Evolutionary conservation across 176 grass and related monocot genomes (phyloP).

Genomic region (Pontederia crassipes): DNA sequence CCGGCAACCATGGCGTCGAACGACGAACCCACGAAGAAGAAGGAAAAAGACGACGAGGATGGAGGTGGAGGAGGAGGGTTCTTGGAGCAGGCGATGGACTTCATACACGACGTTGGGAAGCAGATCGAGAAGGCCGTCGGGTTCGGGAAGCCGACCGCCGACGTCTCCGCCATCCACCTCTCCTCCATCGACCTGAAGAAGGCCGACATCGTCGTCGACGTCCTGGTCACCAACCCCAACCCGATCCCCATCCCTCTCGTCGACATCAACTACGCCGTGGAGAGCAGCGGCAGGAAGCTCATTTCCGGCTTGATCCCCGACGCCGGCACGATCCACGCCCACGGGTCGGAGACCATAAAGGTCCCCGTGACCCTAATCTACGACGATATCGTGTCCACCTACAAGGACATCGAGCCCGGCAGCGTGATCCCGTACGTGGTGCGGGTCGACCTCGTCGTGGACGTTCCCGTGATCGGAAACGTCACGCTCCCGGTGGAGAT

Average conservation of each 20-base stretch:
- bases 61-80: slow-evolving; percentile 32
- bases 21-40: not conserved
- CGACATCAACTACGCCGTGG: slow-evolving; percentile 95
- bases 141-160: slow-evolving; percentile 82
- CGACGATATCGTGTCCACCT: slow-evolving; percentile 74
- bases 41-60: slow-evolving; percentile 3
- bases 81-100: slow-evolving; percentile 84
- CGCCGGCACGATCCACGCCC: slow-evolving; percentile 84
- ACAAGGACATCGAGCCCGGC: slow-evolving; percentile 77
- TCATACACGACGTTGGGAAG: slow-evolving; percentile 92
- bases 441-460: slow-evolving; percentile 60
- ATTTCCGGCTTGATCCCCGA: slow-evolving; percentile 88
- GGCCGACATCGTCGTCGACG: slow-evolving; percentile 74
- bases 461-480: slow-evolving; percentile 77
- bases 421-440: slow-evolving; percentile 92
- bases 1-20: no score
- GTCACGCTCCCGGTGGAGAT: slow-evolving; percentile 82
- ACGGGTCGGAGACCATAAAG: slow-evolving; percentile 81
- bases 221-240: slow-evolving; percentile 89
- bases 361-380: slow-evolving; percentile 67
- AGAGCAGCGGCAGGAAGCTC: slow-evolving; percentile 86
- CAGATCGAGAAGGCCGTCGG: slow-evolving; percentile 86
- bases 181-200: slow-evolving; percentile 74
- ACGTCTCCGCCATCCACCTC: slow-evolving; percentile 67
- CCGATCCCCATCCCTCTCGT: slow-evolving; percentile 87